Conservation (phyloP, 2,329 filamentous ascomycete genomes). For the Dryadomyces quercivorus region DNA sequence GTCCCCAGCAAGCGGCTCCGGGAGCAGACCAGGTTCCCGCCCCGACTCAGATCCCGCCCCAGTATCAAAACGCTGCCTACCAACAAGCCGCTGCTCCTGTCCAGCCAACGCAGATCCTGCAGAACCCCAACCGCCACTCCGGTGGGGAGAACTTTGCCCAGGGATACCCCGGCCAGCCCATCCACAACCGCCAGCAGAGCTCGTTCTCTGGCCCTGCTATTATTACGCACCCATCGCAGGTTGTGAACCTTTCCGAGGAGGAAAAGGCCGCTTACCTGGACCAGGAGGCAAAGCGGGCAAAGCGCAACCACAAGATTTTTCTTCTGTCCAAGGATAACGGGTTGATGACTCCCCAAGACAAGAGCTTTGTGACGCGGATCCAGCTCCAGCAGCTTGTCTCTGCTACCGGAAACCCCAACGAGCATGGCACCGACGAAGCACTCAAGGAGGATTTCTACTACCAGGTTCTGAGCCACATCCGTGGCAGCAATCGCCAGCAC, state of each 20-base stretch:
- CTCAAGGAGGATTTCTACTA: constrained; percentile 96
- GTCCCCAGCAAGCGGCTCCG: constrained; percentile 33
- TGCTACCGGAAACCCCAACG: constrained; percentile 76
- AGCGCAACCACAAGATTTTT: constrained; percentile 97
- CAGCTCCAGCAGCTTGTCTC: constrained; percentile 93
- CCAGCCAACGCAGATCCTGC: constrained; percentile 63
- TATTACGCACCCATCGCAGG: constrained; percentile 54
- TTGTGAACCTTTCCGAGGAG: constrained; percentile 68
- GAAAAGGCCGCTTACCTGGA: constrained; percentile 74
- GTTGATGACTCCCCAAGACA: constrained; percentile 97
- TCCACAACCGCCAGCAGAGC: constrained; percentile 33
- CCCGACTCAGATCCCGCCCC: constrained; percentile 11
- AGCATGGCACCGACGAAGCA: constrained; percentile 66
- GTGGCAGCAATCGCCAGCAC: constrained; percentile 78
- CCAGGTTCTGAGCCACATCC: constrained; percentile 91
- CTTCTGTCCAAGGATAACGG: constrained; percentile 88
- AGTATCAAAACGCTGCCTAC: constrained; percentile 15
- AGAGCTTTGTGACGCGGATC: constrained; percentile 97
- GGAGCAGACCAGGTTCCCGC: constrained; percentile 19
- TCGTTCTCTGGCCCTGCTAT: constrained; percentile 44
- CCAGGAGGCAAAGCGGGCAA: constrained; percentile 88
- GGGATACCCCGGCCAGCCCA: constrained; percentile 15
- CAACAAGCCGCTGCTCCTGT: constrained; percentile 23
- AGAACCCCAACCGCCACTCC: constrained; percentile 60
- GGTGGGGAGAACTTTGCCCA: constrained; percentile 31